Evolutionary conservation across 768 basidiomycete genomes (phyloP).

Genomic region (Tubosaeta sp.): DNA sequence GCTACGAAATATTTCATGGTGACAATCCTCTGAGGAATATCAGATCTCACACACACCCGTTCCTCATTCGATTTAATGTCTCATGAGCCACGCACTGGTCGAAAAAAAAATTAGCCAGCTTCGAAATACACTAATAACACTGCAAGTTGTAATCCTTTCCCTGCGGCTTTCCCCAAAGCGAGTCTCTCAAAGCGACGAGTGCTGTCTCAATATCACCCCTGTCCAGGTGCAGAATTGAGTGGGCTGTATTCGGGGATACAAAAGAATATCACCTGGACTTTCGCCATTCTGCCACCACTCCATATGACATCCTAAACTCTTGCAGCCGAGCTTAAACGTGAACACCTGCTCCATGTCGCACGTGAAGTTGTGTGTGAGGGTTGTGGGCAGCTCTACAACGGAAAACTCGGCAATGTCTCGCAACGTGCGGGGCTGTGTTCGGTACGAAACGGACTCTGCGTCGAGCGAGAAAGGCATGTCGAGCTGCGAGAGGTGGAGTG

Average conservation of each 20-base stretch:
- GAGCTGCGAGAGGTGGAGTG: slow-evolving; percentile 1
- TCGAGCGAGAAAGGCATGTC: slow-evolving; percentile 1
- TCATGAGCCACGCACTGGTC: too few relatives aligned
- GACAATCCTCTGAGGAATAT: too few relatives aligned
- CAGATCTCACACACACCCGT: too few relatives aligned
- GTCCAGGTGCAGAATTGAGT: not conserved
- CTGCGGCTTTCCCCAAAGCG: too few relatives aligned
- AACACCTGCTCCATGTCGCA: slow-evolving; percentile 4
- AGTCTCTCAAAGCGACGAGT: slow-evolving; percentile 2
- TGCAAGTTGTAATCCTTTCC: too few relatives aligned
- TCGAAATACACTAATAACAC: too few relatives aligned
- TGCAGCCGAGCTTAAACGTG: slow-evolving; percentile 4
- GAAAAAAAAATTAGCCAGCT: too few relatives aligned
- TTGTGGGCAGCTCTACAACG: not conserved
- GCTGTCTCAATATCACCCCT: not conserved
- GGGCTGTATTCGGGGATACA: not conserved
- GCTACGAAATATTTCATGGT: too few relatives aligned
- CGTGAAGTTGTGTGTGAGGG: slow-evolving; percentile 3
- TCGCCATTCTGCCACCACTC: slow-evolving; percentile 4
- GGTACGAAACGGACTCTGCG: slow-evolving; percentile 1
- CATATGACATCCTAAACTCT: slow-evolving; percentile 2
- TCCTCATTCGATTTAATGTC: too few relatives aligned
- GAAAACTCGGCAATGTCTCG: not conserved
- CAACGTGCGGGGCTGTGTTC: not conserved
- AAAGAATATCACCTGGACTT: not conserved